Conservation (phyloP, 176 grass and related monocot species). For the Alopecurus myosuroides region DNA sequence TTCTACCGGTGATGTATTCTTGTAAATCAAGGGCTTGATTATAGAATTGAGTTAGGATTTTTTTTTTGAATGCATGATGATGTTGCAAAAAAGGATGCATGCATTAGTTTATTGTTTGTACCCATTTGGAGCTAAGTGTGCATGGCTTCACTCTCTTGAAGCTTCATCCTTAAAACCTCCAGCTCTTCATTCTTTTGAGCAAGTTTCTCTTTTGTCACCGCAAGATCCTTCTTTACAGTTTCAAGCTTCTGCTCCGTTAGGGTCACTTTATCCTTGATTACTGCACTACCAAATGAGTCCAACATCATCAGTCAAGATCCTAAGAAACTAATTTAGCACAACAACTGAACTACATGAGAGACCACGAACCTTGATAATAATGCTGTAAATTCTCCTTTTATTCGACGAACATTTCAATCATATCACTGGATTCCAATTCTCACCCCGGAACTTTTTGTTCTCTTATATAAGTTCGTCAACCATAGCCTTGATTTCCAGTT, state of each 20-base stretch:
- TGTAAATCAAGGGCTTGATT: not conserved
- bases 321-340: not conserved
- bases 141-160: constrained; percentile 26
- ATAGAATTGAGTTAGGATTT: not conserved
- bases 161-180: constrained; percentile 17
- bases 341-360: not conserved
- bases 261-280: not conserved
- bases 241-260: not conserved
- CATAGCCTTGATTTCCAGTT: not conserved
- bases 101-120: not conserved
- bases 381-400: not conserved
- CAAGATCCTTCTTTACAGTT: not conserved
- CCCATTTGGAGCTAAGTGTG: not conserved
- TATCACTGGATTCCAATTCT: not conserved
- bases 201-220: too few relatives aligned
- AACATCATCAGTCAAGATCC: not conserved
- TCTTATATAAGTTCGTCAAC: not conserved
- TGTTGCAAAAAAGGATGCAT: too few relatives aligned
- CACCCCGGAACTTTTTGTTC: not conserved
- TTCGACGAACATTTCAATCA: not conserved
- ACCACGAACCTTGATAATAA: not conserved
- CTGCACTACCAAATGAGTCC: not conserved
- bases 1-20: too few relatives aligned
- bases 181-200: not conserved
- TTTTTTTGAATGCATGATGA: not conserved